Base-by-base conservation (phyloP, 2,329 filamentous ascomycete species). In the Akanthomyces dipterigenus region DNA sequence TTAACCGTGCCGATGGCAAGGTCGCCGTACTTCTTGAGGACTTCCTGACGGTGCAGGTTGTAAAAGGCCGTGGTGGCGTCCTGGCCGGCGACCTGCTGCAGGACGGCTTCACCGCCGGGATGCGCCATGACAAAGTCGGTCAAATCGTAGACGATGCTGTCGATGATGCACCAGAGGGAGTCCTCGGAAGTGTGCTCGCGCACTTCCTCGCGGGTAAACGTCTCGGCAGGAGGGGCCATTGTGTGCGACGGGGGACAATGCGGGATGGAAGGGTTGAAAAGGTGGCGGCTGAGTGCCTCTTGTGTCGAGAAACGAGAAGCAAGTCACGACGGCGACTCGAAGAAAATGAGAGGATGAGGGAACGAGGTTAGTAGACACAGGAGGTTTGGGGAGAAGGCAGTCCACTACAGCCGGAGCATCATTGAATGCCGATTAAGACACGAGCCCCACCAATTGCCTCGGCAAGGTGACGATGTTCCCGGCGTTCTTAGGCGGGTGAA, bases 41-140 rank as follows among this genome's bases (percentile, higher is more conserved):
- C 90, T 75, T 96, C 91, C 67, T 96, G 91, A 28, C 91, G 82
- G 77, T 96, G 92, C 58, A 96, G 86, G 78, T 96, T 96, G 83
- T 96, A 96, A 76, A 96, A 96, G 61, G 88, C 88, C 40, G 82
- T 78, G 2, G 91, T 96, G 55, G 91, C 90, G 70, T 96, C 91
- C 66, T 85, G 82, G 64, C 91, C 91, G 34, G 89, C 91, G 53
- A 93, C 84, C 75, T 96, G 90, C 59, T 84, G 82, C 42, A 96
- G 84, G 26, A 96, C 91, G 48, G 89, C 86, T 69, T 87, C 86
- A 69, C 91, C 91, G 67, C 91, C 91, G 0, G 91, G 91, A 70
- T 96, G 91, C 24, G 89, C 90, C 71, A 95, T 89, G 67, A 91
- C 75, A 73, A 96, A 96, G 66, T 96, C 90, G 63, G 87, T 88